Evolutionary conservation across 2,329 filamentous ascomycete genomes (phyloP), one percentile per base, ranked within the genome.

Genomic region (Epichloe bromicola): DNA sequence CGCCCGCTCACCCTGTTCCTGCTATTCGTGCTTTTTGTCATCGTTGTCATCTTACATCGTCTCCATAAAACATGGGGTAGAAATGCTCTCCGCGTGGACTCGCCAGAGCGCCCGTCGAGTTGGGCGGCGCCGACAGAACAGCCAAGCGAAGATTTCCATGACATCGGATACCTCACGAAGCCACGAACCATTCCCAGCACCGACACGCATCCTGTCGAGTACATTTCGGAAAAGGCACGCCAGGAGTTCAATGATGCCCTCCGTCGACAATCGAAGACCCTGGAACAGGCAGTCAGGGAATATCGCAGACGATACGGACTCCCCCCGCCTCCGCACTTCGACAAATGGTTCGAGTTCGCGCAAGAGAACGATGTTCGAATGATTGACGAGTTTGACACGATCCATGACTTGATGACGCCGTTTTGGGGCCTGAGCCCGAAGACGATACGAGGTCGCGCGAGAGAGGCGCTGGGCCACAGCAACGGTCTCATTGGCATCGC

Each of bases 311-410:
- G 90, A 61, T 94, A 96, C 69, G 78, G 80, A 44, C 82, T 95
- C 57, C 76, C 76, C 37, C 91, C 91, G 10, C 91, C 91, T 39
- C 90, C 90, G 8, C 79, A 91, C 63, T 97, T 97, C 63, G 89
- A 97, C 66, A 88, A 86, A 65, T 97, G 91, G 91, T 96, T 86
- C 65, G 78, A 84, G 51, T 95, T 95, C 62, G 91, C 91, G 5
- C 81, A 80, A 62, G 74, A 75, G 38, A 86, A 82, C 62, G 73
- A 78, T 1, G 83, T 94, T 3, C 80, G 88, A 62, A 71, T 97
- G 52, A 80, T 95, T 53, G 93, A 98, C 65, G 91, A 98, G 63
- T 98, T 91, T 61, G 91, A 98, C 67, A 86, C 78, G 7, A 85
- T 97, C 54, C 77, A 89, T 64, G 79, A 95, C 51, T 75, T 86